A percentile compares a stretch with the other conserved stretches of the same genome.
Evolutionary conservation across 2,329 filamentous ascomycete genomes (phyloP).

Genomic region (Aspergillus melleus): DNA sequence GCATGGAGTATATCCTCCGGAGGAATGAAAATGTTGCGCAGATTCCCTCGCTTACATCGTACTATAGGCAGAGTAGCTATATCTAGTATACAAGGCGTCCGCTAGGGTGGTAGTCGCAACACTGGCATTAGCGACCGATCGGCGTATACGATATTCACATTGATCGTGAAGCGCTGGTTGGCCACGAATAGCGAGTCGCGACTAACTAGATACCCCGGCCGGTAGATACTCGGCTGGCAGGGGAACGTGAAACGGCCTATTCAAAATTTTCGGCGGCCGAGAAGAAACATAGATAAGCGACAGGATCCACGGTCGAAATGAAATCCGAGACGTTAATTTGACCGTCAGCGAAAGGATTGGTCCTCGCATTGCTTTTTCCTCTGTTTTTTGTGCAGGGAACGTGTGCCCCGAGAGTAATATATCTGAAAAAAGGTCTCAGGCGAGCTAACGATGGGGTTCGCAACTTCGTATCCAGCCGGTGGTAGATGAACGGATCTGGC

Average conservation of each 20-base stretch:
- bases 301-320: neutral
- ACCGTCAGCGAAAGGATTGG: neutral
- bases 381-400: neutral
- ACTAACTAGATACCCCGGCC: neutral
- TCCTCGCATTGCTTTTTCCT: neutral
- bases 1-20: neutral
- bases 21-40: neutral
- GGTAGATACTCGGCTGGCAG: neutral
- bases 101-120: neutral
- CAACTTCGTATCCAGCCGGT: neutral
- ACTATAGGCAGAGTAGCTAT: neutral
- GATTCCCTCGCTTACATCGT: neutral
- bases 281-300: neutral
- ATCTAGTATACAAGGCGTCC: neutral
- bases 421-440: neutral
- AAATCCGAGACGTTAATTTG: neutral
- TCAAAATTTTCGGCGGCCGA: neutral
- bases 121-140: neutral
- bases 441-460: neutral
- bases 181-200: neutral
- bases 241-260: neutral
- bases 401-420: neutral
- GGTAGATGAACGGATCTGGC: neutral
- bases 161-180: neutral
- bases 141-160: neutral